Evolutionary conservation across 495 filamentous ascomycete species (phyloP).

Genomic region (Cercophora samala): DNA sequence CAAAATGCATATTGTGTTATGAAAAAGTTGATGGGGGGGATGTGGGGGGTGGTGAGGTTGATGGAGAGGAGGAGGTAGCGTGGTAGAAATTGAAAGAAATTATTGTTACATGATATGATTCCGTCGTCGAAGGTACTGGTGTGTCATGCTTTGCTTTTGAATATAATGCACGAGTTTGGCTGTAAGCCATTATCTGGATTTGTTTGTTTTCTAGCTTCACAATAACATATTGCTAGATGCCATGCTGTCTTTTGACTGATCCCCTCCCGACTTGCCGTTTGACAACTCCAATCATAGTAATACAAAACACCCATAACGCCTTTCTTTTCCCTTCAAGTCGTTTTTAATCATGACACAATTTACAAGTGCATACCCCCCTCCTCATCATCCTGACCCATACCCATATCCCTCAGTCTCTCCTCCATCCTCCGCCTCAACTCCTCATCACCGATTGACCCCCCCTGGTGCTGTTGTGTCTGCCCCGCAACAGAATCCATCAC

Average conservation of each 20-base stretch:
- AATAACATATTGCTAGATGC: background rate
- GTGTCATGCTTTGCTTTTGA: too few relatives aligned
- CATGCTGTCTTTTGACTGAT: too few relatives aligned
- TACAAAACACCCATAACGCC: background rate
- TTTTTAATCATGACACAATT: conserved; percentile 20
- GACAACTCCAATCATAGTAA: background rate
- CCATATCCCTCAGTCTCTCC: conserved; percentile 43
- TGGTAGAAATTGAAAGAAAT: background rate
- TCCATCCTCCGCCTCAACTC: conserved; percentile 46
- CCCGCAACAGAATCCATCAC: conserved; percentile 33
- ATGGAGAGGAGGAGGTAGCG: background rate
- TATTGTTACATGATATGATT: background rate
- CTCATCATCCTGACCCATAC: conserved; percentile 42
- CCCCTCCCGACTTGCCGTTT: background rate
- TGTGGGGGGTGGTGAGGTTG: background rate
- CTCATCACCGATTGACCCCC: conserved; percentile 45
- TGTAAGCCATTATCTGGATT: too few relatives aligned
- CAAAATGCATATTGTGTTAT: background rate
- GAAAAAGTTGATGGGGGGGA: background rate
- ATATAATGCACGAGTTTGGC: too few relatives aligned
- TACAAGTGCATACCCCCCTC: conserved; percentile 66
- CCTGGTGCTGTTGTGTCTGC: conserved; percentile 9
- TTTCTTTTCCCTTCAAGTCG: background rate
- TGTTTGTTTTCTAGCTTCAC: too few relatives aligned
- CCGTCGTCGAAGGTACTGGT: too few relatives aligned